Conservation (phyloP, 495 filamentous ascomycete genomes). For the Podospora pseudoanserina region DNA sequence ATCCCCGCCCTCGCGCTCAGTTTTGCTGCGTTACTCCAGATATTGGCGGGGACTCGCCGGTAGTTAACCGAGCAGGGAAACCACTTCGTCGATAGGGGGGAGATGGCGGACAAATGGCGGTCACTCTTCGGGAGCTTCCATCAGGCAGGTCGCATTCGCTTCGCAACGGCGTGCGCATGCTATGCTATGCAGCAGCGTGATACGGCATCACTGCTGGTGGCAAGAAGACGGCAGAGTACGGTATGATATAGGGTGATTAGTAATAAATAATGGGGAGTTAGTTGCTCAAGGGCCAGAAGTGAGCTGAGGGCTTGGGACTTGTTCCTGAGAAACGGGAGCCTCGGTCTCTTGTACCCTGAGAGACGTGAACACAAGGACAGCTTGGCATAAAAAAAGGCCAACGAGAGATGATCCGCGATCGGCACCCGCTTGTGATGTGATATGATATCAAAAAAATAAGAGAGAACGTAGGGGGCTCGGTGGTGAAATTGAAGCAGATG, state of each 20-base stretch:
- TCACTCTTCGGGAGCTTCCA: slow-evolving; percentile 6
- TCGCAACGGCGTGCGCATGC: slow-evolving; percentile 1
- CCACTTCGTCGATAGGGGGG: slow-evolving; percentile 25
- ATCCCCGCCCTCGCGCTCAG: slow-evolving; percentile 15
- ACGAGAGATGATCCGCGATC: neutral
- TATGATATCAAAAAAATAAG: neutral
- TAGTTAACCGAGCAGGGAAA: slow-evolving; percentile 32
- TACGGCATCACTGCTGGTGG: neutral
- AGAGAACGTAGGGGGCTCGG: neutral
- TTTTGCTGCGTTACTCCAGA: slow-evolving; percentile 13
- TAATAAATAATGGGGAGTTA: too few species aligned
- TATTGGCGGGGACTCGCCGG: slow-evolving; percentile 15
- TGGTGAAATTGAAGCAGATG: neutral
- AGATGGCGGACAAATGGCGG: slow-evolving; percentile 21
- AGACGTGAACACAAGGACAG: neutral
- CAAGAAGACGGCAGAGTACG: neutral
- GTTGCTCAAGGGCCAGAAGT: neutral
- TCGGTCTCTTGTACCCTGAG: neutral
- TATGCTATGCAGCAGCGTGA: slow-evolving; percentile 6
- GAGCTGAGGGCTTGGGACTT: neutral
- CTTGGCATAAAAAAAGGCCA: neutral
- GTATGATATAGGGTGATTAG: neutral
- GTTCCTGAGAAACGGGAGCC: neutral
- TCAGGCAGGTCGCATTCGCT: slow-evolving; percentile 17
- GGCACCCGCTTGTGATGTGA: neutral